Evolutionary conservation across 1,139 yeast genomes (phyloP).

Genomic region (Taphrina flavorubra): DNA sequence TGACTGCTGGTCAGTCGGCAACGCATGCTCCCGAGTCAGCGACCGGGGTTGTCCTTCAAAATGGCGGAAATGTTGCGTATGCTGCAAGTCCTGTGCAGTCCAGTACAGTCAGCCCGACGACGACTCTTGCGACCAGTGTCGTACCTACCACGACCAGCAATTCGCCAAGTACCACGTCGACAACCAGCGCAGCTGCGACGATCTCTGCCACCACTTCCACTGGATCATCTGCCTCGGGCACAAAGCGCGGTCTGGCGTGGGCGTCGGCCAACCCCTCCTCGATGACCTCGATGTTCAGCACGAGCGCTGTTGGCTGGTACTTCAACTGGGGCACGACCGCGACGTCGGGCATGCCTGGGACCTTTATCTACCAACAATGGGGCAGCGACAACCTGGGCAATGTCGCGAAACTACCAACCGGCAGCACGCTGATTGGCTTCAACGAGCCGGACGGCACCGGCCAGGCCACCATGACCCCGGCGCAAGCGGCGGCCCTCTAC

Average conservation of each 20-base stretch:
- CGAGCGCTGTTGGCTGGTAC: conserved; percentile 33
- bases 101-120: background rate
- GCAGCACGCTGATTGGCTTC: conserved; percentile 41
- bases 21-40: conserved; percentile 1
- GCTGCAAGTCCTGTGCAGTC: background rate
- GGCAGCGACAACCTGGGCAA: conserved; percentile 25
- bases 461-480: conserved; percentile 35
- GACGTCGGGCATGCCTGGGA: conserved; percentile 28
- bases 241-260: conserved; percentile 36
- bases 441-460: conserved; percentile 42
- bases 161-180: conserved; percentile 3
- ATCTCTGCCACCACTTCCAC: conserved; percentile 17
- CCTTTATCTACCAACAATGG: conserved; percentile 34
- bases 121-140: conserved; percentile 12
- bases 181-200: conserved; percentile 7
- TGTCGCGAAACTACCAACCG: conserved; percentile 23
- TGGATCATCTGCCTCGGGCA: conserved; percentile 10
- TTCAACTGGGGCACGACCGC: conserved; percentile 40
- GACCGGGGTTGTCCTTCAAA: background rate
- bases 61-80: background rate
- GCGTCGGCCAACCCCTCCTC: conserved; percentile 18
- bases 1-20: conserved; percentile 33
- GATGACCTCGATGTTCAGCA: conserved; percentile 23
- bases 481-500: conserved; percentile 39
- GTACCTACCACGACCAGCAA: background rate